Evolutionary conservation across 805 yeast species (phyloP).

Genomic region (Kodamaea kaohsiungensis): DNA sequence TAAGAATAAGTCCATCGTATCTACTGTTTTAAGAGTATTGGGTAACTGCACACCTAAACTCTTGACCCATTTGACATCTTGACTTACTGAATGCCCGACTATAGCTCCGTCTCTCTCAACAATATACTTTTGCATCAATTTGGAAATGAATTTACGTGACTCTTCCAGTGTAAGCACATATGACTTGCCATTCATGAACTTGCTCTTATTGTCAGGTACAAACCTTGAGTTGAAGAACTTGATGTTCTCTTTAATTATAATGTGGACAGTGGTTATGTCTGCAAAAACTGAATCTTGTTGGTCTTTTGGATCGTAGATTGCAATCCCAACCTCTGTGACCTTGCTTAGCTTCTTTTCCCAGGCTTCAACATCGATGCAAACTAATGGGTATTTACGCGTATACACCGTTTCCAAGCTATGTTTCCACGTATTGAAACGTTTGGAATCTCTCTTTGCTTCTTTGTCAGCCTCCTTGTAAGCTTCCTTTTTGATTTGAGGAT

Average conservation of each 20-base stretch:
- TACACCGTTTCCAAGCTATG: conserved; percentile 21
- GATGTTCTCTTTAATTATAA: conserved; percentile 20
- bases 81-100: conserved; percentile 18
- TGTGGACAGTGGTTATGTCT: conserved; percentile 19
- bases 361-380: conserved; percentile 31
- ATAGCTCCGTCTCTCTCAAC: conserved; percentile 16
- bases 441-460: background rate
- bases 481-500: background rate
- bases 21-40: conserved; percentile 15
- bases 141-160: conserved; percentile 13
- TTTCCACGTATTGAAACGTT: conserved; percentile 1
- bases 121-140: conserved; percentile 19
- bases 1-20: conserved; percentile 19
- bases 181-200: conserved; percentile 23
- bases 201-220: conserved; percentile 24
- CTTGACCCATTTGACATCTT: conserved; percentile 18
- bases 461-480: background rate
- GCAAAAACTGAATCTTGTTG: conserved; percentile 18
- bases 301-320: conserved; percentile 24
- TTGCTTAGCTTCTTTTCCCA: conserved; percentile 17
- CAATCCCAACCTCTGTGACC: conserved; percentile 27
- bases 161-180: conserved; percentile 15
- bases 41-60: conserved; percentile 14
- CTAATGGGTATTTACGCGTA: conserved; percentile 22
- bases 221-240: conserved; percentile 17